These are phyloP conservation scores for Xylaria sp. DNA, from an alignment of 2,329 filamentous ascomycete species.

Conservation along the genomic window DNA sequence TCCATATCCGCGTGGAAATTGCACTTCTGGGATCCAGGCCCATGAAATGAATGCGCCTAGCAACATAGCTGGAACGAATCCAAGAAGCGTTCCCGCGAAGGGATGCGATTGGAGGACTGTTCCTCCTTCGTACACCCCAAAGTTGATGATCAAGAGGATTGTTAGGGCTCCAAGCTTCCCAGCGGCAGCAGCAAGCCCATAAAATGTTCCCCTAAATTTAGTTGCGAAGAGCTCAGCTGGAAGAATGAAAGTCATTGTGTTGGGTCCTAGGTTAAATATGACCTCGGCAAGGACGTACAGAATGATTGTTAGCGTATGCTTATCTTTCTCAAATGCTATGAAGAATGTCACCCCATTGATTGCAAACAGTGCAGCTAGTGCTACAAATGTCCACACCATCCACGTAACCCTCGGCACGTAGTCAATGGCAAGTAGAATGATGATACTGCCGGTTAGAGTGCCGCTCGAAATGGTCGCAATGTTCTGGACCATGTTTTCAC, in stretches of 20 bases:
- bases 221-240: constrained; percentile 70
- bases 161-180: constrained; percentile 64
- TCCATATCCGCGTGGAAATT: constrained; percentile 29
- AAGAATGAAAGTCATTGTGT: constrained; percentile 68
- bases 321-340: constrained; percentile 32
- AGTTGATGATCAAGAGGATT: constrained; percentile 52
- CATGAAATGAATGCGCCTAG: constrained; percentile 34
- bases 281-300: constrained; percentile 60
- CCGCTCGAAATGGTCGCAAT: constrained; percentile 34
- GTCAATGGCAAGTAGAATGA: constrained; percentile 34
- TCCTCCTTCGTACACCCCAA: constrained; percentile 20
- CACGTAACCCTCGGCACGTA: constrained; percentile 36
- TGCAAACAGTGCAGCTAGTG: constrained; percentile 34
- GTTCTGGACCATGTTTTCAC: constrained; percentile 30
- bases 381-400: constrained; percentile 37
- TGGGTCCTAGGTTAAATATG: constrained; percentile 64
- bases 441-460: constrained; percentile 31
- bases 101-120: neutral
- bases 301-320: constrained; percentile 48
- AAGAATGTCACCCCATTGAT: constrained; percentile 36
- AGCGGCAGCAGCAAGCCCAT: constrained; percentile 65
- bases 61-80: constrained; percentile 34
- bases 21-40: constrained; percentile 36
- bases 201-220: constrained; percentile 65
- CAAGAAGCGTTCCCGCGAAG: constrained; percentile 32